A percentile compares a stretch with the other conserved stretches of the same genome.
Conservation (phyloP, 352 stramenopile species). For the Pythium diclinum region DNA sequence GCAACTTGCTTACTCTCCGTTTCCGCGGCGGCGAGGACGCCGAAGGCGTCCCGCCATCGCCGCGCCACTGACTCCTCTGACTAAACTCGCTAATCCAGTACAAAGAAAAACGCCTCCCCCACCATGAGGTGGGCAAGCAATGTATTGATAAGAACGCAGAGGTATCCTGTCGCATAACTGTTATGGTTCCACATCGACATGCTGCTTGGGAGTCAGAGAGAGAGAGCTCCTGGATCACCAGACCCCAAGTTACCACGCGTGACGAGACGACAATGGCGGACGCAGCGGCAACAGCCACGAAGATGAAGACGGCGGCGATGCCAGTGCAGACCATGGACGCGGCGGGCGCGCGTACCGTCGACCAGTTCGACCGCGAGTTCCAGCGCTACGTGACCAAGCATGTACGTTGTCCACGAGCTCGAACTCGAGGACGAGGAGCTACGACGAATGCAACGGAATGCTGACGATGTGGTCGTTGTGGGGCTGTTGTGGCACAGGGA, state of each 20-base stretch:
- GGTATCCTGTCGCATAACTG: background rate
- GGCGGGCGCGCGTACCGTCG: slow-evolving; percentile 29
- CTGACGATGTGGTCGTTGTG: background rate
- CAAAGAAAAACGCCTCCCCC: too few relatives aligned
- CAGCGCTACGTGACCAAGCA: slow-evolving; percentile 85
- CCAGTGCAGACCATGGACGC: background rate
- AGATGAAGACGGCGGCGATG: background rate
- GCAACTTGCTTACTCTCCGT: too few relatives aligned
- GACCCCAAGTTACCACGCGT: background rate
- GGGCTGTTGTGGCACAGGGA: slow-evolving; percentile 27
- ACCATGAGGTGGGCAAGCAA: background rate
- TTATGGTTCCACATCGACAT: background rate
- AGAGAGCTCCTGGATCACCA: background rate
- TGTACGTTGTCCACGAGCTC: slow-evolving; percentile 24
- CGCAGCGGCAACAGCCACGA: slow-evolving; percentile 2
- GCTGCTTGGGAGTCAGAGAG: slow-evolving; percentile 1
- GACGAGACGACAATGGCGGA: background rate
- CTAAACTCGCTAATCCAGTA: too few relatives aligned
- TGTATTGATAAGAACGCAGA: background rate
- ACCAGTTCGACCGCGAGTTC: slow-evolving; percentile 87
- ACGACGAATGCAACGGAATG: background rate
- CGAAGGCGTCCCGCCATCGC: too few relatives aligned
- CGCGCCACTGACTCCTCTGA: too few relatives aligned
- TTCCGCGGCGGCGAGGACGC: too few relatives aligned
- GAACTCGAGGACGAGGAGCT: background rate